Base-by-base conservation (phyloP, 1,139 yeast genomes). In the Yamadazyma kanchanaburiensis region DNA sequence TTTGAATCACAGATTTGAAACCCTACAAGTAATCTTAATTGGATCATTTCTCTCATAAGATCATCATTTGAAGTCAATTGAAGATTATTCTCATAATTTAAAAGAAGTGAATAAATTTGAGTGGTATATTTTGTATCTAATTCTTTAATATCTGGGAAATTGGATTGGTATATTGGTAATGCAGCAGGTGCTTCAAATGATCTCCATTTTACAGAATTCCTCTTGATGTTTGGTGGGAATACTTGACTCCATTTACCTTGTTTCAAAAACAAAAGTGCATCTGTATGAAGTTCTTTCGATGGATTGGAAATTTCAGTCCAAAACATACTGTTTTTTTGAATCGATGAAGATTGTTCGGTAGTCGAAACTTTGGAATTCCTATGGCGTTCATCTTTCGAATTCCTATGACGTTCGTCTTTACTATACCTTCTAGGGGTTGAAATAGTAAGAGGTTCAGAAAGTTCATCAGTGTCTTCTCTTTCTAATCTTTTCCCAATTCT, bases 151-250 rank as follows among this genome's bases (percentile, higher is more conserved):
- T 80, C 58, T 0, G 97, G 97, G 47, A 89, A 87, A 6, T 80
- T 67, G 1, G 83, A 75, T 0, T 94, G 79, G 1, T 86, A 78
- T 0, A 83, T 64, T 0, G 99, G 99, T 15, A 94, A 60, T 4
- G 95, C 81, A 0, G 97, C 97, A 0, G 99, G 99, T 0, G 96
- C 78, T 21, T 87, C 83, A 33, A 94, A 68, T 0, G 97, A 89
- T 35, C 86, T 74, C 98, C 98, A 94, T 50, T 89, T 89, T 26
- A 89, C 81, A 9, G 75, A 66, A 42, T 78, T 73, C 26, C 88
- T 64, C 31, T 74, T 76, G 15, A 79, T 75, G 25, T 74, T 72
- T 10, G 71, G 69, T 0, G 96, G 95, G 47, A 86, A 85, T 0
- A 86, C 94, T 53, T 84, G 87, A 33, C 79, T 80, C 98, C 98